Base-by-base conservation (phyloP, 192 early-diverging fungal genomes). In the Backusella mclennaniae region DNA sequence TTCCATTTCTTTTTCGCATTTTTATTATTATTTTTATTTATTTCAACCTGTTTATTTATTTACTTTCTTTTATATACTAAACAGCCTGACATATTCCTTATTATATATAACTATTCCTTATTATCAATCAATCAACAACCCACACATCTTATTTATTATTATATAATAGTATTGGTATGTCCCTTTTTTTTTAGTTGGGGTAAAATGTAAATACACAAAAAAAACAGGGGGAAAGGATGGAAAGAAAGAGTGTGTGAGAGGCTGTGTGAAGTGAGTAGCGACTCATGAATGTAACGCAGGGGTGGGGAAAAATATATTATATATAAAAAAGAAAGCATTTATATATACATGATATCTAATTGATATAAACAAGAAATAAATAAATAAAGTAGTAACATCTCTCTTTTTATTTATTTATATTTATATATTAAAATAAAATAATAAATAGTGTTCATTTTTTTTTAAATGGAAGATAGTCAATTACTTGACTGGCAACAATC, bases 1-100 rank as follows among this genome's bases (percentile, higher is more conserved):
- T 73, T 73, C 49, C 49, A 31, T 69, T 36, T 36, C 29, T 41
- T 35, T 72, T 46, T 49, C 31, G n/a, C 71, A 35, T 73, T 73
- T 49, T 33, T 31, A 29, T 52, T 72, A 33, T 72, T 72, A 31
- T 52, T 49, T 49, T 49, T 71, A 21, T 29, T 53, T 46, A 29
- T 53, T 72, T 46, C 46, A 49, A 49, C 19, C n/a, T 49, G 46
- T 49, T 49, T 49, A 49, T 49, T 49, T 49, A 26, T 6, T 46
- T n/a, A 46, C n/a, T 17, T 46, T 44, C 39, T 31, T 72, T 42
- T 31, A 72, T 26, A 36, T 46, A 72, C 26, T 38, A 72, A 41
- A 42, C 26, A 72, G 33, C 21, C 41, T 46, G 39, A 29, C 41
- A 26, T 33, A 72, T 39, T 26, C 67, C 31, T 35, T 68, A 68